Conservation (phyloP, 495 filamentous ascomycete species). For the Evansstolkia leycettana region DNA sequence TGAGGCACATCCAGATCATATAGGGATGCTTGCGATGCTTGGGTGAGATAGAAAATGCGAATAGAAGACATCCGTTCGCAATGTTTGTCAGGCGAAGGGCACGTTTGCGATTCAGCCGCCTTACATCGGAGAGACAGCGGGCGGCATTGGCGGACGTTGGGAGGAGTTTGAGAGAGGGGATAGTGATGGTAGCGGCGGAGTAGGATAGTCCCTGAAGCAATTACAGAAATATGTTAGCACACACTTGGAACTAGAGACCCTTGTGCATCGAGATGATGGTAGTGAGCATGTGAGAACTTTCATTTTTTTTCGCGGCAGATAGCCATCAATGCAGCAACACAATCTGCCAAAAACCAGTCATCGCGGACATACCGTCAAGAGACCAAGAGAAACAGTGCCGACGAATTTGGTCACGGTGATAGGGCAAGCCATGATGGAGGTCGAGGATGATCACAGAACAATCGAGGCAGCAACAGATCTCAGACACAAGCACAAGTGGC, state of each 20-base stretch:
- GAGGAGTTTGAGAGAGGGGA: slow-evolving; percentile 67
- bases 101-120: slow-evolving; percentile 44
- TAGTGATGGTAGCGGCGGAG: slow-evolving; percentile 55
- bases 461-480: not conserved
- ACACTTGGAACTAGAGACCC: not conserved
- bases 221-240: not conserved
- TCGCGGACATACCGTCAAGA: slow-evolving; percentile 58
- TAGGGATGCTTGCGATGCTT: slow-evolving; percentile 65
- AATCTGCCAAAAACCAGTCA: slow-evolving; percentile 6
- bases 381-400: slow-evolving; percentile 73
- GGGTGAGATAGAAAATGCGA: slow-evolving; percentile 65
- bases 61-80: slow-evolving; percentile 48
- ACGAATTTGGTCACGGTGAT: slow-evolving; percentile 79
- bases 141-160: slow-evolving; percentile 56
- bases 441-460: too few species aligned
- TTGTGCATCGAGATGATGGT: too few species aligned
- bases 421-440: slow-evolving; percentile 40
- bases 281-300: too few species aligned
- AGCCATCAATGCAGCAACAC: not conserved
- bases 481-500: not conserved
- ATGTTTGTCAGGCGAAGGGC: slow-evolving; percentile 48
- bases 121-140: slow-evolving; percentile 50
- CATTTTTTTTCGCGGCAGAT: too few species aligned
- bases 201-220: slow-evolving; percentile 65
- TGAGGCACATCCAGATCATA: slow-evolving; percentile 60